Evolutionary conservation across 192 early-diverging fungal genomes (phyloP).

Genomic region (Pilobolus umbonatus): DNA sequence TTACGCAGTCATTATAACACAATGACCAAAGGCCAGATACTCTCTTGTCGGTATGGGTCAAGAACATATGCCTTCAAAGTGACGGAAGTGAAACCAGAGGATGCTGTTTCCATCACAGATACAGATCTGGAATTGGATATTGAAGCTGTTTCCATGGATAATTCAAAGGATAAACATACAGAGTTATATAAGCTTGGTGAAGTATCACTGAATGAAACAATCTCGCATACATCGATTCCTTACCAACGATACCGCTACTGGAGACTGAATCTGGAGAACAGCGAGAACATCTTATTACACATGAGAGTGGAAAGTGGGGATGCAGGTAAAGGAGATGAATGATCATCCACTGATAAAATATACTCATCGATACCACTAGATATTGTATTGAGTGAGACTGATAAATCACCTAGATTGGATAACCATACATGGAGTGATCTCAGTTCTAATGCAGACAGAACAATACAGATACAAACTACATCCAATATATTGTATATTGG

Average conservation of each 20-base stretch:
- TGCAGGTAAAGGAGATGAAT: no score
- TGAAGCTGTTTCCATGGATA: background rate
- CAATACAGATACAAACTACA: background rate
- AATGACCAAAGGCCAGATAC: conserved; percentile 59
- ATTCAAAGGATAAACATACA: conserved; percentile 20
- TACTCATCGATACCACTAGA: conserved; percentile 31
- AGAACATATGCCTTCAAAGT: conserved; percentile 54
- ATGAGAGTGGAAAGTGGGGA: conserved; percentile 20
- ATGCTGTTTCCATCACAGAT: conserved; percentile 67
- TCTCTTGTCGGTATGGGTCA: conserved; percentile 50
- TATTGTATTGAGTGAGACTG: conserved; percentile 31
- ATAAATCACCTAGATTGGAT: conserved; percentile 33
- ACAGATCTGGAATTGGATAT: conserved; percentile 77
- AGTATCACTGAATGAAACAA: conserved; percentile 21
- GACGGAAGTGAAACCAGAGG: conserved; percentile 58
- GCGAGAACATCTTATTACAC: conserved; percentile 2
- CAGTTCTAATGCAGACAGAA: conserved; percentile 22
- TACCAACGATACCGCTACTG: conserved; percentile 13
- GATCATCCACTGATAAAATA: no score
- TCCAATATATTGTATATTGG: conserved; percentile 34
- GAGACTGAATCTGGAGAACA: conserved; percentile 1
- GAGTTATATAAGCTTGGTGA: conserved; percentile 1
- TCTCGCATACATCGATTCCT: background rate
- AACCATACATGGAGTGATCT: conserved; percentile 46
- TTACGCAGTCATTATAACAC: conserved; percentile 64